A percentile compares a stretch with the other conserved stretches of the same genome.
These are phyloP conservation scores for Cladorrhinum sp. DNA, from an alignment of 2,329 filamentous ascomycete species.

Conservation along the genomic window DNA sequence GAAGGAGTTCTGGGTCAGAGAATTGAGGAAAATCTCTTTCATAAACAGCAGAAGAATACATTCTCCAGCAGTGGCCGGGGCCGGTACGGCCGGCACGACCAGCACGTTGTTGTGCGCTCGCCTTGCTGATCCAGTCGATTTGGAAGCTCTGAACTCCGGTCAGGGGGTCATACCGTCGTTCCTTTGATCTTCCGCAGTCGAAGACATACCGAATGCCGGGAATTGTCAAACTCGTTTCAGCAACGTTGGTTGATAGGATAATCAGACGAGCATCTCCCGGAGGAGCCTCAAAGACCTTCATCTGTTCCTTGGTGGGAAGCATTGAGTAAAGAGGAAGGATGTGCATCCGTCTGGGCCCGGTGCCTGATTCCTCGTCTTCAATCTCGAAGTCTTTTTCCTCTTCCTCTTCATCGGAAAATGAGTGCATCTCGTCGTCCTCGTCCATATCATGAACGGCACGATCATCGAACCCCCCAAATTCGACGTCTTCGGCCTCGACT, in stretches of 20 bases:
- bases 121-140: constrained; percentile 96
- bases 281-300: constrained; percentile 81
- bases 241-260: constrained; percentile 91
- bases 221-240: constrained; percentile 95
- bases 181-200: constrained; percentile 88
- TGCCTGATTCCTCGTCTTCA: constrained; percentile 56
- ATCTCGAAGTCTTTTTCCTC: constrained; percentile 65
- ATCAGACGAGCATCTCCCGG: constrained; percentile 82
- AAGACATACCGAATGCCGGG: constrained; percentile 95
- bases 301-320: constrained; percentile 83
- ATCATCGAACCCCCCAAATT: constrained; percentile 70
- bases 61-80: constrained; percentile 88
- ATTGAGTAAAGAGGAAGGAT: constrained; percentile 93
- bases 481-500: constrained; percentile 81
- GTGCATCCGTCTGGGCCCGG: constrained; percentile 71
- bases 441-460: constrained; percentile 57
- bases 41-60: constrained; percentile 93
- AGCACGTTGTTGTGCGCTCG: constrained; percentile 84
- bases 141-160: constrained; percentile 96
- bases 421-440: constrained; percentile 46
- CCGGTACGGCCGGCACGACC: constrained; percentile 94
- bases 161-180: constrained; percentile 80
- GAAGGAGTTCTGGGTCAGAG: constrained; percentile 80
- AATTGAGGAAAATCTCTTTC: constrained; percentile 86
- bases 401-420: constrained; percentile 59